These are phyloP conservation scores for Amanita rubescens DNA, from an alignment of 768 basidiomycete genomes.

Conservation along the genomic window DNA sequence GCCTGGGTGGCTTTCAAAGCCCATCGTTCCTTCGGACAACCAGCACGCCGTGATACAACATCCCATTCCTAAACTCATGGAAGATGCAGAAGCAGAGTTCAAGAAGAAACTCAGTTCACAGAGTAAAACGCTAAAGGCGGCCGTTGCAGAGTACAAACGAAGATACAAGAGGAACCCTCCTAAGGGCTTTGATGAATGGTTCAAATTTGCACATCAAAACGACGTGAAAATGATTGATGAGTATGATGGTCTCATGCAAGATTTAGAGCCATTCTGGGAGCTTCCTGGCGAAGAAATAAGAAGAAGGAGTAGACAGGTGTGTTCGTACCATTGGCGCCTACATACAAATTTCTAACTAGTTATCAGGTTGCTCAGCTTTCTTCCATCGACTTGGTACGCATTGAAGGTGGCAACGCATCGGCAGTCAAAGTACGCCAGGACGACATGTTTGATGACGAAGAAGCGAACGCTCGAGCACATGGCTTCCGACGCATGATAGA, in stretches of 20 bases:
- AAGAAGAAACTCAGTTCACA: conserved; percentile 60
- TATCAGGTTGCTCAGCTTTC: conserved; percentile 67
- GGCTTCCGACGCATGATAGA: conserved; percentile 74
- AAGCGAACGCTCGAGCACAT: conserved; percentile 69
- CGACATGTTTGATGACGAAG: conserved; percentile 54
- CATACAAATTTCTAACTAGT: not conserved
- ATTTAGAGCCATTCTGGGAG: conserved; percentile 81
- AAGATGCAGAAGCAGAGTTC: conserved; percentile 73
- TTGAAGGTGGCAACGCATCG: conserved; percentile 53
- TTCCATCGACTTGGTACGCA: conserved; percentile 81
- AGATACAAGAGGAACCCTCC: conserved; percentile 80
- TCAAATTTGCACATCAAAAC: conserved; percentile 66
- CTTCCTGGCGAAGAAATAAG: conserved; percentile 68
- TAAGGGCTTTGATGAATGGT: conserved; percentile 89
- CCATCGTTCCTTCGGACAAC: conserved; percentile 13
- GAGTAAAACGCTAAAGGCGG: conserved; percentile 70
- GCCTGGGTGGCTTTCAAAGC: conserved; percentile 13
- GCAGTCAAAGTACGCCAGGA: conserved; percentile 48
- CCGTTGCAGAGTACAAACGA: conserved; percentile 74
- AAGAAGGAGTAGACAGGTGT: conserved; percentile 51
- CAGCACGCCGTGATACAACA: conserved; percentile 32
- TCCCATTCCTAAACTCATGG: conserved; percentile 82
- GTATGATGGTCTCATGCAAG: conserved; percentile 72
- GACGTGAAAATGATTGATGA: conserved; percentile 82
- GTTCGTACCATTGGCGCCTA: conserved; percentile 10